A percentile compares a stretch with the other conserved stretches of the same genome.
Conservation (phyloP, 345 rosid species). For the Eucalyptus decipiens region DNA sequence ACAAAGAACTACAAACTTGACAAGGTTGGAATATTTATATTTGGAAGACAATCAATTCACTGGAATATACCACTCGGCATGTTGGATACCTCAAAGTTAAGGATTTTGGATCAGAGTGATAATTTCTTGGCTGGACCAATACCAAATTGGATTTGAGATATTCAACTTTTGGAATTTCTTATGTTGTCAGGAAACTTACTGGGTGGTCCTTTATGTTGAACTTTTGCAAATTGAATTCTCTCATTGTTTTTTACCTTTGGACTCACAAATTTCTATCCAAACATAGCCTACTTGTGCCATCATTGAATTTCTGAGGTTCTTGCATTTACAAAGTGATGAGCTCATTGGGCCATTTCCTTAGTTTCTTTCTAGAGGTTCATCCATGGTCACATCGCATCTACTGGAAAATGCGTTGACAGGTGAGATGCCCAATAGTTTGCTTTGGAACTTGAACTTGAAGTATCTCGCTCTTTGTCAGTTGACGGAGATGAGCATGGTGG, state of each 20-base stretch:
- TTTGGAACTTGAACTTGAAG: background rate
- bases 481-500: background rate
- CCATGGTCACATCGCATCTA: too few relatives aligned
- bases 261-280: background rate
- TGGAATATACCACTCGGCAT: too few relatives aligned
- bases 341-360: background rate
- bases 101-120: too few relatives aligned
- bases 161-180: background rate
- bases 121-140: too few relatives aligned
- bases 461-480: background rate
- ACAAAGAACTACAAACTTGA: too few relatives aligned
- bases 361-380: background rate
- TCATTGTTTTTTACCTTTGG: background rate
- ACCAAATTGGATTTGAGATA: background rate
- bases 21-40: too few relatives aligned
- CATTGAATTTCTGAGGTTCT: fast-evolving
- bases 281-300: background rate
- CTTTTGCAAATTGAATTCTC: background rate
- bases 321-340: background rate
- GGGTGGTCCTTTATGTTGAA: background rate
- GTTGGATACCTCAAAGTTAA: too few relatives aligned
- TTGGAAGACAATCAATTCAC: too few relatives aligned
- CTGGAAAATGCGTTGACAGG: too few relatives aligned
- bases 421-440: background rate
- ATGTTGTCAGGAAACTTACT: background rate